Evolutionary conservation across 306 rosid genomes (phyloP).

Genomic region (Pyrus pyrifolia): DNA sequence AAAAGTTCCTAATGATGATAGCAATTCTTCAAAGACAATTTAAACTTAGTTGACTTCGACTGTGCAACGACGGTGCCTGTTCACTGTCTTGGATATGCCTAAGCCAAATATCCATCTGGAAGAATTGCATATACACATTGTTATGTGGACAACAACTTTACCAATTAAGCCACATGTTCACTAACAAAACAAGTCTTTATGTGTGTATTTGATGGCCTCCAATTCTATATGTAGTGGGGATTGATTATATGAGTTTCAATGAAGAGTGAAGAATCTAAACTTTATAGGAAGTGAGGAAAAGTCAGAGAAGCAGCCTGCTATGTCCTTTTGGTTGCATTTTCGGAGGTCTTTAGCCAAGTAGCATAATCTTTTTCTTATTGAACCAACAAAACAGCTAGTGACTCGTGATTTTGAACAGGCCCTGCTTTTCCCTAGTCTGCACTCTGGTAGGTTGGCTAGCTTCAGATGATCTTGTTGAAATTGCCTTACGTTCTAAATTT

Average conservation of each 20-base stretch:
- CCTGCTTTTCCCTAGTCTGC: background rate
- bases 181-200: background rate
- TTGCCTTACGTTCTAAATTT: background rate
- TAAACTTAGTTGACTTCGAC: background rate
- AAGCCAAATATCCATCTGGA: background rate
- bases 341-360: background rate
- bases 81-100: background rate
- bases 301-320: slow-evolving; percentile 2
- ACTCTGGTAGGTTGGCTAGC: background rate
- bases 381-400: background rate
- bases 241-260: no score
- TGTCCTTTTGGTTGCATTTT: background rate
- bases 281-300: background rate
- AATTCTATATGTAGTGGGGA: background rate
- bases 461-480: background rate
- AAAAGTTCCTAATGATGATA: background rate
- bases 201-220: background rate
- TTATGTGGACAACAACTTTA: background rate
- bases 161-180: background rate
- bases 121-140: background rate
- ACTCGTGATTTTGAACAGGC: background rate
- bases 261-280: background rate
- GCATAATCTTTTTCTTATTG: background rate
- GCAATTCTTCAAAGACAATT: background rate
- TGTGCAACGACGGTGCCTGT: background rate